Conservation (phyloP, 1,284 basidiomycete genomes). For the Trametes polyzona region DNA sequence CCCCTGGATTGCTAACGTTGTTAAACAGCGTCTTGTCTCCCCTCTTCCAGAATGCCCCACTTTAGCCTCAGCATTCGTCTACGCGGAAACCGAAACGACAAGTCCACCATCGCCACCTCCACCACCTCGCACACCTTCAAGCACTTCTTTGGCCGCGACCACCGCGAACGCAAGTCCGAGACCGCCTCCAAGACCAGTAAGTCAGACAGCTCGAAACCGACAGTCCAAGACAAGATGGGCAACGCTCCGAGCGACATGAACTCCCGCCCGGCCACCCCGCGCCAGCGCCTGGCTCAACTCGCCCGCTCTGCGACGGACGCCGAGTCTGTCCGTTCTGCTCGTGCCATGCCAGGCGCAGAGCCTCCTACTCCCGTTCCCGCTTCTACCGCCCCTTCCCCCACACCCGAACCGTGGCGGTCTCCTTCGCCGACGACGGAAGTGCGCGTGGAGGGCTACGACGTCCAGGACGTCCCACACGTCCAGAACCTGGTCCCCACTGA, state of each 20-base stretch:
- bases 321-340: conserved; percentile 16
- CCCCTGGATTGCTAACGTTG: not conserved
- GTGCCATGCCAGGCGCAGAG: conserved; percentile 25
- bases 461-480: conserved; percentile 11
- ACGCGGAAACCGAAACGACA: conserved; percentile 13
- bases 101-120: conserved; percentile 4
- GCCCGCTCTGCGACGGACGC: conserved; percentile 12
- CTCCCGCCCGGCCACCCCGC: conserved; percentile 10
- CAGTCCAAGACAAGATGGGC: conserved; percentile 25
- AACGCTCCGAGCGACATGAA: conserved; percentile 28
- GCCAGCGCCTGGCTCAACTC: conserved; percentile 12
- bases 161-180: not conserved
- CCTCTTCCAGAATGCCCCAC: conserved; percentile 18
- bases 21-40: conserved; percentile 9
- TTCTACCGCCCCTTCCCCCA: conserved; percentile 1
- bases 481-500: not conserved
- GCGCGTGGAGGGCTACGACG: conserved; percentile 7
- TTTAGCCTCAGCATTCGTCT: conserved; percentile 26
- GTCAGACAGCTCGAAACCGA: not conserved
- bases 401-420: conserved; percentile 4
- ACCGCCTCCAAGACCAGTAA: conserved; percentile 5
- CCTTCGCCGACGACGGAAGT: conserved; percentile 5
- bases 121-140: conserved; percentile 17
- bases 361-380: conserved; percentile 15
- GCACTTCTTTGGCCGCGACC: conserved; percentile 12